phyloP scores from a whole-genome alignment of 495 filamentous ascomycete genomes.

The Neurospora tetrasperma region DNA sequence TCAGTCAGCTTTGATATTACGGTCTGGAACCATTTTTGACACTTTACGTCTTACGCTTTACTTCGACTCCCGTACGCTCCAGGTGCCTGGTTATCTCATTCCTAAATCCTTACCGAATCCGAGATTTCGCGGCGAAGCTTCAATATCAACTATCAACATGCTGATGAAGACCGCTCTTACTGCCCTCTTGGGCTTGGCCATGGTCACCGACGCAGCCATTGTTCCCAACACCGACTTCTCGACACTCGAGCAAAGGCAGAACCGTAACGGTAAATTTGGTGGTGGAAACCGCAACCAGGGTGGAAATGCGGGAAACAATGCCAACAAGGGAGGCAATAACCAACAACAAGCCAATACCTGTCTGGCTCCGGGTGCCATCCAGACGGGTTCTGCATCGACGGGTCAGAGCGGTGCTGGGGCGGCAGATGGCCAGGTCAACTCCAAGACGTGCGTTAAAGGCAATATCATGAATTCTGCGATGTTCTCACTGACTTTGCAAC shows the following conservation, averaged over 20 bases:
- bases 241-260: slow-evolving; percentile 7
- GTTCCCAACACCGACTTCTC: slow-evolving; percentile 22
- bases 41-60: slow-evolving; percentile 13
- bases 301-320: slow-evolving; percentile 7
- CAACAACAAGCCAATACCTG: slow-evolving; percentile 18
- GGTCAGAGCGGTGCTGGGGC: slow-evolving; percentile 19
- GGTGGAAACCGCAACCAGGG: slow-evolving; percentile 10
- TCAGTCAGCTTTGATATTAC: slow-evolving; percentile 19
- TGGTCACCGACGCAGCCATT: slow-evolving; percentile 31
- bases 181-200: slow-evolving; percentile 32
- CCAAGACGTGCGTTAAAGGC: slow-evolving; percentile 36
- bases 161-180: slow-evolving; percentile 35
- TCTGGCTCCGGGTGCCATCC: slow-evolving; percentile 37
- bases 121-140: background rate
- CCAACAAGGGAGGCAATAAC: slow-evolving; percentile 14
- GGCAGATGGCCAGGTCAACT: slow-evolving; percentile 43
- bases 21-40: slow-evolving; percentile 40
- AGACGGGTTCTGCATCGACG: slow-evolving; percentile 36
- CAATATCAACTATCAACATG: slow-evolving; percentile 27
- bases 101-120: slow-evolving; percentile 2
- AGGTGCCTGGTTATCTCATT: slow-evolving; percentile 9
- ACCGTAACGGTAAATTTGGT: slow-evolving; percentile 7
- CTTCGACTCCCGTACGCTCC: slow-evolving; percentile 9
- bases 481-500: background rate
- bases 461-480: background rate